A percentile compares a stretch with the other conserved stretches of the same genome.
Conservation (phyloP, 257 asterid species). For the Fraxinus anomala region DNA sequence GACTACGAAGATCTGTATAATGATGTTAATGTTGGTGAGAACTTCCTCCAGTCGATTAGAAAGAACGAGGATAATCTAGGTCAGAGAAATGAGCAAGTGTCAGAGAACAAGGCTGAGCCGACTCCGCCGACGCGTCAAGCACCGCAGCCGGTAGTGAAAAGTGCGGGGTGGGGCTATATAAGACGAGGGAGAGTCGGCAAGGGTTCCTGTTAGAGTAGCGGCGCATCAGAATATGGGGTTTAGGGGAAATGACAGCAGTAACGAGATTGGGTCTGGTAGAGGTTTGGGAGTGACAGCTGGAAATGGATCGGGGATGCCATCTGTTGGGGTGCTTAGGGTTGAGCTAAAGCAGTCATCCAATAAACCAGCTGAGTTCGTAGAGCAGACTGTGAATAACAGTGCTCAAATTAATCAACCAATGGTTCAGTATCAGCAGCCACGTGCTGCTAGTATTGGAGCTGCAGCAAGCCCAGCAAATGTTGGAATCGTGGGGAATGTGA, state of each 20-base stretch:
- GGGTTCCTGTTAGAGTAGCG: conserved; percentile 40
- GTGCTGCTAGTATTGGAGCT: conserved; percentile 20
- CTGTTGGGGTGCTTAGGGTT: conserved; percentile 44
- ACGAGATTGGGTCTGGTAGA: conserved; percentile 37
- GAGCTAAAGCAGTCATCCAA: conserved; percentile 39
- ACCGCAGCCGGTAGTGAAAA: conserved; percentile 33
- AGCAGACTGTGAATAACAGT: conserved; percentile 26
- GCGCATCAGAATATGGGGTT: conserved; percentile 45
- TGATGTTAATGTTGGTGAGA: conserved; percentile 59
- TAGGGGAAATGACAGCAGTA: conserved; percentile 35
- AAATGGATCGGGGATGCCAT: conserved; percentile 26
- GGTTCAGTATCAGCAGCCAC: conserved; percentile 34
- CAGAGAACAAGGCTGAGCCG: conserved; percentile 35
- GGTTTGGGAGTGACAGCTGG: conserved; percentile 39
- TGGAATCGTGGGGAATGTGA: conserved; percentile 31
- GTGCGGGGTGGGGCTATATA: conserved; percentile 28
- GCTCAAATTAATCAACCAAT: conserved; percentile 33
- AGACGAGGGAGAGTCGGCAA: conserved; percentile 41
- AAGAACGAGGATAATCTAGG: conserved; percentile 53
- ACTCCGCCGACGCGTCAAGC: conserved; percentile 17
- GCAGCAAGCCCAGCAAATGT: conserved; percentile 22
- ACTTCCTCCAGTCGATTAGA: conserved; percentile 59
- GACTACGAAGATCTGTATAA: conserved; percentile 62
- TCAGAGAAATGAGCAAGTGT: conserved; percentile 44
- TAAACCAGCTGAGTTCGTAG: conserved; percentile 33